Conservation (phyloP, 768 basidiomycete species). For the Pleurotus salmoneostramineus region DNA sequence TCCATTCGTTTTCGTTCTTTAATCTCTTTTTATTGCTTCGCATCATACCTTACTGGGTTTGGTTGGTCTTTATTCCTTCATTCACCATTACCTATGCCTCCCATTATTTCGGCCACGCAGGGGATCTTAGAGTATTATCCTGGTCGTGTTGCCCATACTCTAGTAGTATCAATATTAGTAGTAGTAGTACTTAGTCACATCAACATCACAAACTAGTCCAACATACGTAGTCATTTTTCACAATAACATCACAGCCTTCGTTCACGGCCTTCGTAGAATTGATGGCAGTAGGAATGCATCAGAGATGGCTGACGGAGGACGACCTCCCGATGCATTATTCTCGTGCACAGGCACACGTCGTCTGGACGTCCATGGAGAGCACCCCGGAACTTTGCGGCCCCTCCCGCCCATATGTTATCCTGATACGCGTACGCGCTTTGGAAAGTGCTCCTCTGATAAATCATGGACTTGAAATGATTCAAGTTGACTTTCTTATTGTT, state of each 20-base stretch:
- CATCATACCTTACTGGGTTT: constrained; percentile 2
- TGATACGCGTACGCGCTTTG: background rate
- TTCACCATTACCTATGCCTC: constrained; percentile 1
- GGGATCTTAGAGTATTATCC: constrained; percentile 4
- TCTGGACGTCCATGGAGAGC: too few relatives aligned
- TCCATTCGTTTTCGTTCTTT: background rate
- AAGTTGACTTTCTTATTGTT: constrained; percentile 1
- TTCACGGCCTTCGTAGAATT: background rate
- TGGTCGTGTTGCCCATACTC: background rate
- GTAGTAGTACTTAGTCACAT: background rate
- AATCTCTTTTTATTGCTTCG: background rate
- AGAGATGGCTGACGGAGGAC: too few relatives aligned
- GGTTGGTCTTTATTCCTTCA: constrained; percentile 5
- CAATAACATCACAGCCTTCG: background rate
- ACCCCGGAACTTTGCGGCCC: background rate
- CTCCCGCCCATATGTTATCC: background rate
- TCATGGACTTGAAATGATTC: background rate
- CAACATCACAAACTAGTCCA: background rate
- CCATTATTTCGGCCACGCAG: constrained; percentile 2
- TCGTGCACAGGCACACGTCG: too few relatives aligned
- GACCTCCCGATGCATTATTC: too few relatives aligned
- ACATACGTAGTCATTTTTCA: background rate
- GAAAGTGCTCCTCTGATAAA: background rate
- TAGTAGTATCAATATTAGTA: background rate
- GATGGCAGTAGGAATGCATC: background rate